Base-by-base conservation (phyloP, 148 eudicot species). In the Spergularia marina region DNA sequence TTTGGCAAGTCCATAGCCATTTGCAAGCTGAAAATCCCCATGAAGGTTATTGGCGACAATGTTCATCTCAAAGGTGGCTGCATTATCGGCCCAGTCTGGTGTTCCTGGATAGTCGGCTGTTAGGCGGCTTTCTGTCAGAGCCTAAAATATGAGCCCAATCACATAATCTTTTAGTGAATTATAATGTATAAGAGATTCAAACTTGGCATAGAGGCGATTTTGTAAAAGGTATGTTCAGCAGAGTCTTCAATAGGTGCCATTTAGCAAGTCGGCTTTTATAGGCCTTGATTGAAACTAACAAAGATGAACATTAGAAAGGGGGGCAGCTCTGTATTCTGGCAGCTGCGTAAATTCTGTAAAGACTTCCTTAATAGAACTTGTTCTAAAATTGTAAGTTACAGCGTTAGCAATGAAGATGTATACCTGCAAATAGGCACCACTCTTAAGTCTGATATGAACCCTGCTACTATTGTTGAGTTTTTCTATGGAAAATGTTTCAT, bases 71-170 rank as follows among this genome's bases (percentile, higher is more conserved):
- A 92, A 90, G 75, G 97, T 89, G 53, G 97, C 96, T 54, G 88
- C 86, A 89, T 90, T 90, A 80, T 90, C 90, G 78, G 90, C 93
- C 96, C 97, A 92, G 76, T 83, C 91, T 0, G 91, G 93, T 30
- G 79, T 84, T 74, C 93, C 91, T 77, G 73, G 85, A 84, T 88
- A 88, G 87, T 90, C 90, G 68, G 93, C 90, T 51, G 90, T 92
- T 69, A 92, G 85, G 77, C 82, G 78, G 83, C 85, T 80, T 79
- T 80, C 73, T 41, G 78, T 80, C 72, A 82, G 75, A 82, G 96
- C 96, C 93, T 90, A 85, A 25, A 75, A 70, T 74, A 55, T 34
- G 36, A 77, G 53, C 60, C 72, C 64, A 65, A 68, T 70, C 53
- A 70, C 57, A 55, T 74, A 15, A 44, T 70, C 15, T 69, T 49